Base-by-base conservation (phyloP, 441 rosid species). In the Viola pubescens region DNA sequence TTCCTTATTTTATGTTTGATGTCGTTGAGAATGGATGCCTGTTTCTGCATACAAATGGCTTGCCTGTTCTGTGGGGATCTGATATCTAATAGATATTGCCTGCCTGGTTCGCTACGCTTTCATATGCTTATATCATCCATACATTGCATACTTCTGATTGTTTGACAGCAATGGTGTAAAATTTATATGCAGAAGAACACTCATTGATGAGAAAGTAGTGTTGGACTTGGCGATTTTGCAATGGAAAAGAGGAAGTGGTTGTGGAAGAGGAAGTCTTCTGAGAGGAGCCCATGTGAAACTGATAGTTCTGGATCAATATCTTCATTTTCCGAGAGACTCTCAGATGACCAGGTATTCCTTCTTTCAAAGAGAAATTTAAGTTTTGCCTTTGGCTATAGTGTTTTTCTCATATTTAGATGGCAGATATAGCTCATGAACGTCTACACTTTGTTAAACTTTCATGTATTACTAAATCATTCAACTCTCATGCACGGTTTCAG, bases 181-280 rank as follows among this genome's bases (percentile, higher is more conserved):
- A 59, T 50, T 52, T 50, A 34, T 56, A 10, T 75, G 70, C 73
- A 81, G 89, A 64, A 65, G 48, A 73, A 68, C 60, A 39, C 53
- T 61, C 14, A 62, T 67, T 70, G 72, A 74, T 73, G 79, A 65
- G 67, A 61, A 76, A 67, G 60, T 70, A 55, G 68, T 58, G 55
- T 51, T 53, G 26, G 51, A 39, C 41, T 42, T 6, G 44, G 57
- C 47, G 65, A 65, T 13, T 34, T 59, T 54, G 62, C 54, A 38
- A 84, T 90, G 97, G 95, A 90, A 67, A 85, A 87, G 75, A 72
- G 77, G 14, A 82, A 81, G 65, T 85, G 91, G 91, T 53, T 79
- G 62, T 83, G 91, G 88, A 84, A 82, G 82, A 80, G 74, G 74
- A 85, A 72, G 58, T 62, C 85, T 58, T 84, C 89, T 37, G 92